Evolutionary conservation across 768 basidiomycete species (phyloP).

Genomic region (Rhodotorula babjevae): DNA sequence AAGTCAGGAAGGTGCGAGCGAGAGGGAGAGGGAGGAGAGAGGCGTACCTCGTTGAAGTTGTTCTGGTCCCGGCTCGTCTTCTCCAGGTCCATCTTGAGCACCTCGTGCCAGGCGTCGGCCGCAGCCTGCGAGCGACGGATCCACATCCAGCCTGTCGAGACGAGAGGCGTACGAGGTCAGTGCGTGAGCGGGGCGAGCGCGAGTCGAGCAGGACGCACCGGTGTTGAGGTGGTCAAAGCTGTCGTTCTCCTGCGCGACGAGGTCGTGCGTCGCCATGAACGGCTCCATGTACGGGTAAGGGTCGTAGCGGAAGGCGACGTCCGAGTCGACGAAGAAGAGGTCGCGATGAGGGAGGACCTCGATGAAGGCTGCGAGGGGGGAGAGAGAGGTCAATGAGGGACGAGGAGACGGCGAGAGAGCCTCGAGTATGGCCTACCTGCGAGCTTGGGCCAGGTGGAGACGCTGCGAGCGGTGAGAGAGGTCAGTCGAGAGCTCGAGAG

Average conservation of each 20-base stretch:
- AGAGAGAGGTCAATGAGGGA: not conserved
- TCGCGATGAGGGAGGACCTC: conserved; percentile 27
- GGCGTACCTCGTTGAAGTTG: conserved; percentile 27
- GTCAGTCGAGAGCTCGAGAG: not conserved
- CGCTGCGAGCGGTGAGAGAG: not conserved
- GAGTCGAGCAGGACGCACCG: not conserved
- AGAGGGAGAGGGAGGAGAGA: accelerated
- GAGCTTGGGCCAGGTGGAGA: conserved; percentile 32
- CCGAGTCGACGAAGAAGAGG: conserved; percentile 39
- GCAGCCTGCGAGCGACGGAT: not conserved
- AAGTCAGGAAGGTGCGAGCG: not conserved
- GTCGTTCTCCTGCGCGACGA: conserved; percentile 28
- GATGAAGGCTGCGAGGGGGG: conserved; percentile 16
- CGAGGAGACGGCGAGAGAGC: too few relatives aligned
- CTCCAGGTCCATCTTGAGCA: conserved; percentile 17
- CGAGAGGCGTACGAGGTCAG: not conserved
- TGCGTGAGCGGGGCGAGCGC: not conserved
- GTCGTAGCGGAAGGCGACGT: conserved; percentile 26
- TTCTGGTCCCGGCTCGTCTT: conserved; percentile 16
- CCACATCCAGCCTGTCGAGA: conserved; percentile 30
- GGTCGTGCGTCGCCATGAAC: conserved; percentile 16
- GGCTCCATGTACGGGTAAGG: conserved; percentile 29
- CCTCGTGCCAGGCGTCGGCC: conserved; percentile 19
- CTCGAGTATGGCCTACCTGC: not conserved
- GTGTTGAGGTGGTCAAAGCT: conserved; percentile 25